A percentile compares a stretch with the other conserved stretches of the same genome.
These are phyloP conservation scores for Pestalotiopsis sp. DNA, from an alignment of 2,329 filamentous ascomycete species.

Conservation along the genomic window DNA sequence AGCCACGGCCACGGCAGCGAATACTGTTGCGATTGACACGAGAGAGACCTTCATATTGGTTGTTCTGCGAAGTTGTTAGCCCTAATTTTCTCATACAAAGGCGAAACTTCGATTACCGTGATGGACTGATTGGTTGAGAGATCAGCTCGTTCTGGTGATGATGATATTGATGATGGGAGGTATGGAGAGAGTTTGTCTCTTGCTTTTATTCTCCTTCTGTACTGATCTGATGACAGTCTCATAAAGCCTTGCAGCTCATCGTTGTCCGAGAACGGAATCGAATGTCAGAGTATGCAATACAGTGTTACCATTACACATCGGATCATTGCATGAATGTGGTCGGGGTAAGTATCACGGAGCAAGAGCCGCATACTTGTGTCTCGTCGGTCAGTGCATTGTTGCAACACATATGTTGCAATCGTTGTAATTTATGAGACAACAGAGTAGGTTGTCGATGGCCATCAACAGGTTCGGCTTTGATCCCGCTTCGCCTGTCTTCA, in stretches of 20 bases:
- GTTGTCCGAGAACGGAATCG: background rate
- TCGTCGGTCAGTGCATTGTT: background rate
- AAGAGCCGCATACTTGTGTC: background rate
- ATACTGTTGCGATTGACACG: background rate
- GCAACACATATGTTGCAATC: background rate
- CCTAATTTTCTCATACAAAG: background rate
- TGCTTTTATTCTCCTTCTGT: background rate
- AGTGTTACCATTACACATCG: background rate
- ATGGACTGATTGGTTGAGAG: background rate
- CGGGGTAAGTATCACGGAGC: background rate
- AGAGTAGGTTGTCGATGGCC: background rate
- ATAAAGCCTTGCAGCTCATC: background rate
- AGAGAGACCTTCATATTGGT: background rate
- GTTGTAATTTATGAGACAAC: background rate
- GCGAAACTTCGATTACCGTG: too few species aligned
- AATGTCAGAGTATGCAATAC: background rate
- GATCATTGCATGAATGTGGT: background rate
- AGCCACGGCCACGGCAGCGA: background rate
- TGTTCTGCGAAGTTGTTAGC: background rate
- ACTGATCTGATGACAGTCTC: too few species aligned
- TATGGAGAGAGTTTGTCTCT: background rate
- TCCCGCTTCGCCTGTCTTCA: background rate
- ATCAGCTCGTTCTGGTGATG: background rate
- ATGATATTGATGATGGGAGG: background rate
- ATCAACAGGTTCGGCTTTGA: background rate